Percentiles rank a stretch among this genome's conserved stretches.
These are phyloP conservation scores for Ramaria sp. DNA, from an alignment of 768 basidiomycete species.

Conservation along the genomic window DNA sequence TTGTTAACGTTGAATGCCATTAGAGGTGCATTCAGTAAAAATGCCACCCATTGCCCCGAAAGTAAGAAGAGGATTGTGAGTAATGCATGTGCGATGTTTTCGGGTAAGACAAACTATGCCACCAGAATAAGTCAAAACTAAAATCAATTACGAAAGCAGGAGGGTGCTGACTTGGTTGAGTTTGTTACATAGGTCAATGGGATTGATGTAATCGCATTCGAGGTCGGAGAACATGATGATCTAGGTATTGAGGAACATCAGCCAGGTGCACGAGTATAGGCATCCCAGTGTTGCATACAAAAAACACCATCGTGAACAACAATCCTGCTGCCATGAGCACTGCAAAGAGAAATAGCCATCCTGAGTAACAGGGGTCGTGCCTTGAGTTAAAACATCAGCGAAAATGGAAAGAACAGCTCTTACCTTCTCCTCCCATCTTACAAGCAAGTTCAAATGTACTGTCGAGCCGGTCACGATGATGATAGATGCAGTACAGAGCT, in stretches of 20 bases:
- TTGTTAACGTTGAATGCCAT: conserved; percentile 90
- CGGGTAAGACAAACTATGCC: conserved; percentile 89
- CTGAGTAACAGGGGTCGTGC: conserved; percentile 27
- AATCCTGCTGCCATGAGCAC: conserved; percentile 92
- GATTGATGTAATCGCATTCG: conserved; percentile 99
- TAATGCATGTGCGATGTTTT: conserved; percentile 91
- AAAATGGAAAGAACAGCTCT: neutral
- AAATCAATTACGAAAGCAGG: neutral
- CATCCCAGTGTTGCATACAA: conserved; percentile 47
- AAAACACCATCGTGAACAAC: conserved; percentile 99
- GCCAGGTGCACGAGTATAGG: neutral
- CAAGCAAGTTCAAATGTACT: neutral
- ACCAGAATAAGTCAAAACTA: neutral
- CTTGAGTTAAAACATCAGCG: neutral
- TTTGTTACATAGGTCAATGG: conserved; percentile 99
- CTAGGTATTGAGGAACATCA: conserved; percentile 28
- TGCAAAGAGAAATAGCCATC: conserved; percentile 95
- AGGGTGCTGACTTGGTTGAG: conserved; percentile 61
- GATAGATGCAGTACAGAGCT: neutral
- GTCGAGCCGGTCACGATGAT: neutral
- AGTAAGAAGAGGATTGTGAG: conserved; percentile 86
- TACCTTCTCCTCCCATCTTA: conserved; percentile 10
- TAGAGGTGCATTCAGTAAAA: conserved; percentile 83
- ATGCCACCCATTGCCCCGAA: conserved; percentile 90
- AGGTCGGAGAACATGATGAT: conserved; percentile 99